Conservation (phyloP, 306 rosid species). For the Cucurbita moschata region DNA sequence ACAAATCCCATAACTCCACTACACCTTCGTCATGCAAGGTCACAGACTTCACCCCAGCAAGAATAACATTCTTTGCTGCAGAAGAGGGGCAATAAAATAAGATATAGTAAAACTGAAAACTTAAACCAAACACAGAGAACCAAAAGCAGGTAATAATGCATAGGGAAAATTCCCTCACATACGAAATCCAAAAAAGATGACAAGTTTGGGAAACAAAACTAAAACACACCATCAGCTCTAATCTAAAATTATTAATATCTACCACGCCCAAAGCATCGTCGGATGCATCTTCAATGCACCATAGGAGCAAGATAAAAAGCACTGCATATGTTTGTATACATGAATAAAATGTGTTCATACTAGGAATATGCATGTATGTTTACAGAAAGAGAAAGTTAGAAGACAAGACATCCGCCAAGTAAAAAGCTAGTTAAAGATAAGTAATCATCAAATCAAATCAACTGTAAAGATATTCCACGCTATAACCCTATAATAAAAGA, state of each 20-base stretch:
- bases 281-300: not conserved
- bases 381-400: not conserved
- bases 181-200: not conserved
- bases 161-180: not conserved
- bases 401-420: not conserved
- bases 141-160: not conserved
- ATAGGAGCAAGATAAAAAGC: not conserved
- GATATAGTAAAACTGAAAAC: constrained; percentile 5
- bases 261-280: not conserved
- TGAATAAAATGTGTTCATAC: not conserved
- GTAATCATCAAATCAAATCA: not conserved
- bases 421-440: not conserved
- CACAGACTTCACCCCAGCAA: constrained; percentile 87
- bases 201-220: not conserved
- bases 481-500: not conserved
- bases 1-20: constrained; percentile 75
- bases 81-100: not conserved
- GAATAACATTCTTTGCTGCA: constrained; percentile 92
- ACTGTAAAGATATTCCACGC: not conserved
- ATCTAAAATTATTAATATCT: not conserved
- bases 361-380: not conserved
- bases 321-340: not conserved
- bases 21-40: constrained; percentile 74
- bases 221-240: not conserved
- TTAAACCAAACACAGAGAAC: not conserved